Evolutionary conservation across 2,329 filamentous ascomycete species (phyloP).

Genomic region (Stachybotrys elegans): DNA sequence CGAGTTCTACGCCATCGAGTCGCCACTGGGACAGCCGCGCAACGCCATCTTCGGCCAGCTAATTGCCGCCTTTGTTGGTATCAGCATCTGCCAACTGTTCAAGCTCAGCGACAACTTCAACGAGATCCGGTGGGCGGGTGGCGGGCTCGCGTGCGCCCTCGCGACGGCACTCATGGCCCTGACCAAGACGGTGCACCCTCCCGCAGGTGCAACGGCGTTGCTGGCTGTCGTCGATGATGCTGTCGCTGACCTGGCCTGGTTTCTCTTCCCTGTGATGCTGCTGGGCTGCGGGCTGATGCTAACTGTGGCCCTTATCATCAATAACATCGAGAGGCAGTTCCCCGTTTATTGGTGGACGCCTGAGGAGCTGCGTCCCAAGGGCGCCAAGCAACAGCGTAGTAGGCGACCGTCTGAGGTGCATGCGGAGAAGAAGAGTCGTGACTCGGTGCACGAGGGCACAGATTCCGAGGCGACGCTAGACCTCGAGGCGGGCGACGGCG

Average conservation of each 20-base stretch:
- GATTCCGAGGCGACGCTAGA: slow-evolving; percentile 11
- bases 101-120: slow-evolving; percentile 40
- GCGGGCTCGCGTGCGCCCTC: slow-evolving; percentile 58
- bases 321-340: slow-evolving; percentile 64
- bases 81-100: slow-evolving; percentile 62
- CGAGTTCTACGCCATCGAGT: slow-evolving; percentile 66
- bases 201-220: slow-evolving; percentile 68
- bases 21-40: slow-evolving; percentile 68
- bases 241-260: slow-evolving; percentile 60
- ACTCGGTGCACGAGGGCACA: slow-evolving; percentile 10
- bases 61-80: slow-evolving; percentile 55
- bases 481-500: slow-evolving; percentile 4
- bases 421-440: no score
- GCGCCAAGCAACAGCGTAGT: no score
- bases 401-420: no score
- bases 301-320: slow-evolving; percentile 55
- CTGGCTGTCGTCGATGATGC: slow-evolving; percentile 57
- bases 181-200: slow-evolving; percentile 69
- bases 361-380: slow-evolving; percentile 16
- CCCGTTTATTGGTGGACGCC: slow-evolving; percentile 69
- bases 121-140: slow-evolving; percentile 57
- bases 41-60: slow-evolving; percentile 65
- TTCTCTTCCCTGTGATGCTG: slow-evolving; percentile 56
- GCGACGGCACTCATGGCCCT: slow-evolving; percentile 62
- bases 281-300: slow-evolving; percentile 59